A percentile compares a stretch with the other conserved stretches of the same genome.
Evolutionary conservation across 495 filamentous ascomycete species (phyloP).

Genomic region (Emericellopsis terricola): DNA sequence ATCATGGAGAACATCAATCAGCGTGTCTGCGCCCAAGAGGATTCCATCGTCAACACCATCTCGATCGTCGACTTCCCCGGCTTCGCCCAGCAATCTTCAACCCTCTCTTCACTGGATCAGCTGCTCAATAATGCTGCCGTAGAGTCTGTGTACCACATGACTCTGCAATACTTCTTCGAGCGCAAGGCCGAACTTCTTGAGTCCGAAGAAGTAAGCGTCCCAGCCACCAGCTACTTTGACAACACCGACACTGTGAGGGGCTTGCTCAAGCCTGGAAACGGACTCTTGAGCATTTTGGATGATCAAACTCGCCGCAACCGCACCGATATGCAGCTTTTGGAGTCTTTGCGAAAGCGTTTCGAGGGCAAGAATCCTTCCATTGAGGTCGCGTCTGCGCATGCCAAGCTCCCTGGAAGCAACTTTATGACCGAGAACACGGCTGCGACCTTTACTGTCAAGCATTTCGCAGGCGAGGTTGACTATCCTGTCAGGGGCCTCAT

Average conservation of each 20-base stretch:
- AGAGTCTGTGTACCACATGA: constrained; percentile 82
- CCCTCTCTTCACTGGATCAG: constrained; percentile 76
- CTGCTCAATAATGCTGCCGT: constrained; percentile 86
- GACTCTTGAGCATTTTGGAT: constrained; percentile 81
- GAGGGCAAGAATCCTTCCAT: constrained; percentile 89
- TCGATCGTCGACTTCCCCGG: constrained; percentile 94
- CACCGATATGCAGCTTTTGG: constrained; percentile 74
- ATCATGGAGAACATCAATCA: constrained; percentile 88
- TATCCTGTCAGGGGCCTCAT: constrained; percentile 71
- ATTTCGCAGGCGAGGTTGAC: constrained; percentile 95
- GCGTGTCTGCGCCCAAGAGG: constrained; percentile 70
- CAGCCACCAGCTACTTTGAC: constrained; percentile 90
- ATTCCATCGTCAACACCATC: constrained; percentile 78
- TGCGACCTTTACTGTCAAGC: constrained; percentile 73
- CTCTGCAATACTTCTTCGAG: constrained; percentile 90
- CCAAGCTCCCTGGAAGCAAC: constrained; percentile 58
- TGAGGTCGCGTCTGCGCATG: constrained; percentile 44
- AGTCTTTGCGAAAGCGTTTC: constrained; percentile 80
- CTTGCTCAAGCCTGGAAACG: constrained; percentile 79
- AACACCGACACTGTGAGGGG: constrained; percentile 88
- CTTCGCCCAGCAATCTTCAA: constrained; percentile 67
- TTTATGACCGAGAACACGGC: constrained; percentile 61
- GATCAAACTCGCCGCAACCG: constrained; percentile 83
- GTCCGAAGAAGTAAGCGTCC: constrained; percentile 74
- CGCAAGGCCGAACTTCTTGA: constrained; percentile 80